Conservation (phyloP, 225 moss, liverwort and hornwort species). For the Marchantia polymorpha region DNA sequence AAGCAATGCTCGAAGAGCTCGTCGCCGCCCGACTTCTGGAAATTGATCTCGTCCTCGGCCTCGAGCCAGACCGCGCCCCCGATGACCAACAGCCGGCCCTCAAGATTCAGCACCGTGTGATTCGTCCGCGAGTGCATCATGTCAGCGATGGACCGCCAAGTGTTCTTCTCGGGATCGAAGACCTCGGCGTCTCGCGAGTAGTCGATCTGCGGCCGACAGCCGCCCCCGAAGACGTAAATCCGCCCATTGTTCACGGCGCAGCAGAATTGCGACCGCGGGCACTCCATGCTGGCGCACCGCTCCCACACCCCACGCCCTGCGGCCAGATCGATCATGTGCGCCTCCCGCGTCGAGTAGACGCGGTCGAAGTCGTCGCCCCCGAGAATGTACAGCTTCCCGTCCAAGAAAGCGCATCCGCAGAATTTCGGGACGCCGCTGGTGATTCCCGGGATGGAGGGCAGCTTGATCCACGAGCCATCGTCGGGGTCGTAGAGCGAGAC, state of each 20-base stretch:
- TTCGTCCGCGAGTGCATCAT: constrained; percentile 43
- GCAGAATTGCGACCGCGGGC: constrained; percentile 37
- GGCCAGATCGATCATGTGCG: constrained; percentile 40
- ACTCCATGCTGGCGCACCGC: constrained; percentile 33
- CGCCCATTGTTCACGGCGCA: constrained; percentile 28
- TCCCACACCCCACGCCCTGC: constrained; percentile 39
- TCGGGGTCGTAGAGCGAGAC: constrained; percentile 39
- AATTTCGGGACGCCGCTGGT: constrained; percentile 42
- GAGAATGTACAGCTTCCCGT: constrained; percentile 43
- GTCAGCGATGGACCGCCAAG: constrained; percentile 31
- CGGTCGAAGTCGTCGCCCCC: constrained; percentile 47
- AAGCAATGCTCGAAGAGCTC: constrained; percentile 42
- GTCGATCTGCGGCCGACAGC: constrained; percentile 38
- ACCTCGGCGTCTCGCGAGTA: constrained; percentile 43
- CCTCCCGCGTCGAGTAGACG: constrained; percentile 36
- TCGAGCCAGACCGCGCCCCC: constrained; percentile 47
- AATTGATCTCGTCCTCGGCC: constrained; percentile 40
- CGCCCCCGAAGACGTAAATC: constrained; percentile 42
- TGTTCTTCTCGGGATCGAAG: constrained; percentile 35
- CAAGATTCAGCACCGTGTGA: constrained; percentile 33
- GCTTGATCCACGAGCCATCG: constrained; percentile 27
- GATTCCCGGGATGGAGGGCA: constrained; percentile 38
- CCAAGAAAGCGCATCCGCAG: constrained; percentile 30
- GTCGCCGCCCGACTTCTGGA: constrained; percentile 30
- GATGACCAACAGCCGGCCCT: constrained; percentile 36